These are phyloP conservation scores for Fraxinus floribunda DNA, from an alignment of 305 asterid species.

Conservation along the genomic window DNA sequence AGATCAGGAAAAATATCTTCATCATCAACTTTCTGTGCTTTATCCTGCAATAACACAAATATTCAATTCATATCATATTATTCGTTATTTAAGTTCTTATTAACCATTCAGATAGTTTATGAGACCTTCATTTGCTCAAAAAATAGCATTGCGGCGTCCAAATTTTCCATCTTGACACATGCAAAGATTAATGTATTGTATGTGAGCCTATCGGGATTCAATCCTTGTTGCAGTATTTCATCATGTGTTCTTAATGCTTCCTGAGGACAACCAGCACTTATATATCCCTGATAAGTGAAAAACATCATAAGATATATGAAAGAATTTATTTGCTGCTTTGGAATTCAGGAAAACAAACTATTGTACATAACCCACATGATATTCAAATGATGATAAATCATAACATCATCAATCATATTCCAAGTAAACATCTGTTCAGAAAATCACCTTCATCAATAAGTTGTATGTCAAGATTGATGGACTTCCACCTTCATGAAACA, in stretches of 20 bases:
- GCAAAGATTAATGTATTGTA: conserved; percentile 68
- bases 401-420: conserved; percentile 4
- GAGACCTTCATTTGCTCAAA: conserved; percentile 72
- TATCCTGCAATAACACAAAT: conserved; percentile 48
- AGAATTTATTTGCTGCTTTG: not conserved
- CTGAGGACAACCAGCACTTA: conserved; percentile 53
- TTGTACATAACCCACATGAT: conserved; percentile 1
- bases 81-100: conserved; percentile 50
- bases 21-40: conserved; percentile 36
- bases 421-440: conserved; percentile 6
- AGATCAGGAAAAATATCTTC: conserved; percentile 56
- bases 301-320: not conserved
- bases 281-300: conserved; percentile 58
- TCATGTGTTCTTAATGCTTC: conserved; percentile 53
- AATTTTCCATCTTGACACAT: conserved; percentile 51
- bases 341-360: not conserved
- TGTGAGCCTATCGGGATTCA: conserved; percentile 58
- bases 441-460: conserved; percentile 64
- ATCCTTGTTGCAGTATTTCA: conserved; percentile 54
- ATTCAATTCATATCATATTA: conserved; percentile 23
- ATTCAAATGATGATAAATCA: not conserved
- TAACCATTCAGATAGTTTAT: conserved; percentile 55
- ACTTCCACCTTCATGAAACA: conserved; percentile 55
- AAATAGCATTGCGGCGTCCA: conserved; percentile 49
- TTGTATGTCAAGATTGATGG: conserved; percentile 51